Evolutionary conservation across 176 grass and related monocot species (phyloP), one percentile per base, ranked within the genome.

Genomic region (Lolium perenne): DNA sequence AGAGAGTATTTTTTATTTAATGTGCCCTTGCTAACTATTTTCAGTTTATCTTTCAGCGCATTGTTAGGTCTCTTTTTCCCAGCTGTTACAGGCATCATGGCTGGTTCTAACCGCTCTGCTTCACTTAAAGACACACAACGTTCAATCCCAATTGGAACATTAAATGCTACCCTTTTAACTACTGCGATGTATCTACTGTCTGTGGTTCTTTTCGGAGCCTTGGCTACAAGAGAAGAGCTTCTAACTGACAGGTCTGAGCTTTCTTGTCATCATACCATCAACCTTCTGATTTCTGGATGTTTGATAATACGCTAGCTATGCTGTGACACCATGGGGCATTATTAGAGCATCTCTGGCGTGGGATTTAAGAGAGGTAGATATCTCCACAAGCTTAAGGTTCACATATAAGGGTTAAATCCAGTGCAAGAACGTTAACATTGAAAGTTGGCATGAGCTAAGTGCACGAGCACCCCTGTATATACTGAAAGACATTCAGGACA

Each of bases 41-140:
- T 68, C 8, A 57, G 7, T 59, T 80, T 21, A 56, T 57, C 15
- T 89, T 83, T 59, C 71, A 98, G 96, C 75, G 82, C 96, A 75
- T 86, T 98, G 83, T 85, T 98, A 75, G 96, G 96, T 78, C 90
- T 98, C 78, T 94, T 91, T 50, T 98, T 95, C 84, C 96, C 96
- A 71, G 96, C 93, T 55, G 96, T 98, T 68, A 98, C 96, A 8
- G 96, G 96, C 68, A 98, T 98, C 78, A 98, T 98, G 96, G 93
- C 93, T 79, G 96, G 96, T 60, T 98, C 96, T 46, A 98, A 98
- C 51, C 84, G 96, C 2, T 98, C 96, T 77, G 91, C 96, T 76
- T 98, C 93, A 65, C 79, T 98, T 15, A 98, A 94, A 90, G 93
- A 98, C 72, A 98, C 96, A 79, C 93, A 98, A 26, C 81, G 90